These are phyloP conservation scores for Graphiopsis chlorocephala DNA, from an alignment of 2,329 filamentous ascomycete genomes.

Conservation along the genomic window DNA sequence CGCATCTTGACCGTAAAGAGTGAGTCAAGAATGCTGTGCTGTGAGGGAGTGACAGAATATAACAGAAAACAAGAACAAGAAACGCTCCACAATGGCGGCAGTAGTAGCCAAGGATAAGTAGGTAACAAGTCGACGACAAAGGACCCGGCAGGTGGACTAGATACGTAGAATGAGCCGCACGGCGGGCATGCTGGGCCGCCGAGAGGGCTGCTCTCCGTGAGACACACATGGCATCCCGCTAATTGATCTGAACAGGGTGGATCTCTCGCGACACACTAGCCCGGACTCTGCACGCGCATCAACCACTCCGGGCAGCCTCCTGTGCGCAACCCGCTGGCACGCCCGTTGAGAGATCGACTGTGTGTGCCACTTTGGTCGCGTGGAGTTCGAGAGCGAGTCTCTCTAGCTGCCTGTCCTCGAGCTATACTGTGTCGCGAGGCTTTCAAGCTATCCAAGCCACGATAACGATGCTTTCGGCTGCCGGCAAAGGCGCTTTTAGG, in stretches of 20 bases:
- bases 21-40: conserved; percentile 20
- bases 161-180: conserved; percentile 11
- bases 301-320: conserved; percentile 14
- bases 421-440: neutral
- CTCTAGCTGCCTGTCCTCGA: neutral
- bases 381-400: neutral
- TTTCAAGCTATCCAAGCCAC: neutral
- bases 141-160: conserved; percentile 23
- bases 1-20: conserved; percentile 16
- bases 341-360: conserved; percentile 5
- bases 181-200: conserved; percentile 10
- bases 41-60: conserved; percentile 22
- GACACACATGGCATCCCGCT: conserved; percentile 21
- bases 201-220: conserved; percentile 27
- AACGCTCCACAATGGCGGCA: conserved; percentile 9
- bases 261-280: conserved; percentile 13
- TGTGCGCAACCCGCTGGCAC: neutral
- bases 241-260: conserved; percentile 16
- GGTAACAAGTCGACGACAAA: conserved; percentile 9
- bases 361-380: neutral
- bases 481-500: neutral
- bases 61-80: conserved; percentile 21
- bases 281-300: conserved; percentile 17
- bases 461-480: conserved; percentile 5
- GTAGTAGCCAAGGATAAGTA: conserved; percentile 14